phyloP scores from a whole-genome alignment of 768 basidiomycete genomes.

The Boletus rubroflammeus region DNA sequence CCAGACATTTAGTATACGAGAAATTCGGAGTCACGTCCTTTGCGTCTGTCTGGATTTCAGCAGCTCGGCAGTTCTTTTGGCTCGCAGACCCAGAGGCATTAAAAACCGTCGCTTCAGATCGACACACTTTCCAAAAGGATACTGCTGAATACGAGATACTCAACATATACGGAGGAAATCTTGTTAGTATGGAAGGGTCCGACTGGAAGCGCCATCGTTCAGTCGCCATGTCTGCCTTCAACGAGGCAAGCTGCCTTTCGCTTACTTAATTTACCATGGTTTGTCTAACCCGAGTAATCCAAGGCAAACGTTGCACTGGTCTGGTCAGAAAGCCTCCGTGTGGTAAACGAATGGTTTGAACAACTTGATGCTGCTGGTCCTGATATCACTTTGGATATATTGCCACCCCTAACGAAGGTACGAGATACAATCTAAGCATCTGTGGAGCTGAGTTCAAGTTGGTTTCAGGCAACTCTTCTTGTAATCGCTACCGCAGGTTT shows the following conservation, averaged over 20 bases:
- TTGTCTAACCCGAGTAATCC: not conserved
- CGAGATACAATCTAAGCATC: not conserved
- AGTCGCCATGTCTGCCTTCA: conserved; percentile 48
- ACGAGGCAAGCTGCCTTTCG: conserved; percentile 33
- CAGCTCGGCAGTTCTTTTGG: conserved; percentile 36
- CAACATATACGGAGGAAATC: conserved; percentile 45
- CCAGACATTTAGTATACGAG: conserved; percentile 31
- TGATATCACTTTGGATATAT: conserved; percentile 21
- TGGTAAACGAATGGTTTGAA: conserved; percentile 42
- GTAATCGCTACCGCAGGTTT: conserved; percentile 42
- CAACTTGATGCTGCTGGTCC: conserved; percentile 28
- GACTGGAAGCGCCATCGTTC: conserved; percentile 49
- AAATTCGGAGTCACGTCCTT: conserved; percentile 39
- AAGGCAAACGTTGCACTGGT: conserved; percentile 48
- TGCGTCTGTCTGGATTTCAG: conserved; percentile 33
- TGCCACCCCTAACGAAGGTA: conserved; percentile 14
- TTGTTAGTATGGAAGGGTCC: conserved; percentile 40
- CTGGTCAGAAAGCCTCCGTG: conserved; percentile 42
- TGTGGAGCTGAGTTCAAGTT: not conserved
- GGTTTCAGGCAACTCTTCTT: conserved; percentile 34
- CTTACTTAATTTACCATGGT: not conserved
- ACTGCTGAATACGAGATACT: conserved; percentile 37
- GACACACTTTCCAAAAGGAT: conserved; percentile 40
- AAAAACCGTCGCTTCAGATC: conserved; percentile 32
- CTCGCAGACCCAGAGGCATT: conserved; percentile 43